phyloP scores from a whole-genome alignment of 208 protist species.

The Borovskyia barvae region DNA sequence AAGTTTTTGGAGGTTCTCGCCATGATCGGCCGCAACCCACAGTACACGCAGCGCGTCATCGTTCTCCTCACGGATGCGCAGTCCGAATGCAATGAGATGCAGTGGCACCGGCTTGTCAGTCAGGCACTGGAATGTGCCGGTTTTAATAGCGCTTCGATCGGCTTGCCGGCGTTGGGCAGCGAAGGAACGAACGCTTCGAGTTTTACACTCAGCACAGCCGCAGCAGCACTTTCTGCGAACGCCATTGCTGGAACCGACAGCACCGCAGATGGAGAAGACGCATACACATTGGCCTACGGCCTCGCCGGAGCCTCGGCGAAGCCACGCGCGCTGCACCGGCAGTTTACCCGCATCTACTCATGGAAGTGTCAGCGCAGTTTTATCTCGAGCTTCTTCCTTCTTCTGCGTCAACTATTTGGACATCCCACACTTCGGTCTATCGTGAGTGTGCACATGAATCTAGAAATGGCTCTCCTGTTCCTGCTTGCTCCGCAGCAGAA shows the following conservation, averaged over 20 bases:
- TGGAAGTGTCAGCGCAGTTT: constrained; percentile 57
- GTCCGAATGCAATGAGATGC: constrained; percentile 63
- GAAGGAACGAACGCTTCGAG: constrained; percentile 1
- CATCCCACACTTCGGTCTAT: constrained; percentile 44
- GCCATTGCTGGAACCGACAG: too few species aligned
- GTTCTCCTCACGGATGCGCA: constrained; percentile 68
- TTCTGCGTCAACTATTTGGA: constrained; percentile 72
- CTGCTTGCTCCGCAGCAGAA: constrained; percentile 57
- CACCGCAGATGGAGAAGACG: constrained; percentile 7
- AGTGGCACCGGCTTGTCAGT: constrained; percentile 65
- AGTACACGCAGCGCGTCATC: constrained; percentile 74
- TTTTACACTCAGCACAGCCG: not conserved
- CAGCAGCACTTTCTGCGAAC: not conserved
- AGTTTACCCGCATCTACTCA: constrained; percentile 64
- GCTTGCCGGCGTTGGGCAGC: not conserved
- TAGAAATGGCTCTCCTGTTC: constrained; percentile 63
- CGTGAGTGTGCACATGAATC: constrained; percentile 46
- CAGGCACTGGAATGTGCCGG: constrained; percentile 80
- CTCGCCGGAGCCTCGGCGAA: constrained; percentile 5
- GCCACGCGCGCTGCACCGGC: constrained; percentile 30
- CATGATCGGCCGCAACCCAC: constrained; percentile 80
- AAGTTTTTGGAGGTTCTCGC: constrained; percentile 76
- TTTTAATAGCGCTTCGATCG: constrained; percentile 26
- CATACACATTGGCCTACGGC: constrained; percentile 6
- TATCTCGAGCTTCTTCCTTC: constrained; percentile 69